These are phyloP conservation scores for Tripidium arundinaceum DNA, from an alignment of 202 grass and related monocot species.

Conservation along the genomic window DNA sequence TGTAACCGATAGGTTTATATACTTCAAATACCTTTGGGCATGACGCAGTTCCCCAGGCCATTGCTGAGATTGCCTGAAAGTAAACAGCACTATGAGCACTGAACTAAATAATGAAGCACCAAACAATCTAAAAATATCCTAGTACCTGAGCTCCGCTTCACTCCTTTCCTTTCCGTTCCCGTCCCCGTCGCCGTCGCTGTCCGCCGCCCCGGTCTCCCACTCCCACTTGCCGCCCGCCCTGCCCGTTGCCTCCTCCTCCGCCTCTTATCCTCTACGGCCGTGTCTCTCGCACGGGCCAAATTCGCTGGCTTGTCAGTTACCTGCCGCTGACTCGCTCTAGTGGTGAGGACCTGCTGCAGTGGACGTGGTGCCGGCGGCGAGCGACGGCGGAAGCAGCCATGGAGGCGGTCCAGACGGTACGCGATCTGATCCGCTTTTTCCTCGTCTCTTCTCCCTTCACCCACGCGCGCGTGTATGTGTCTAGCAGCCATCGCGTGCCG, in stretches of 20 bases:
- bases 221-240: not conserved
- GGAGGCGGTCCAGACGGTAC: constrained; percentile 26
- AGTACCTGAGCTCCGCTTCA: constrained; percentile 97
- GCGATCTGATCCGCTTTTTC: not conserved
- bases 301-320: not conserved
- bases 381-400: not conserved
- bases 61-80: constrained; percentile 84
- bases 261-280: constrained; percentile 15
- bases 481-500: too few relatives aligned
- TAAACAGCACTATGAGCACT: constrained; percentile 11
- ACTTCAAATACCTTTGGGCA: constrained; percentile 83
- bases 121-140: constrained; percentile 1
- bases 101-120: constrained; percentile 4
- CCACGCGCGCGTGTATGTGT: not conserved
- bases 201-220: not conserved
- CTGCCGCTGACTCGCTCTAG: not conserved
- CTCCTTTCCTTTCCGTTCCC: too few relatives aligned
- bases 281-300: not conserved
- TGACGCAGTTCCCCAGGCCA: constrained; percentile 89
- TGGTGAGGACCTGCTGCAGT: not conserved
- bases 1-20: not conserved
- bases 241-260: not conserved
- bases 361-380: not conserved
- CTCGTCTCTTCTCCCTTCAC: not conserved
- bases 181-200: too few relatives aligned